Evolutionary conservation across 345 rosid species (phyloP).

Genomic region (Firmiana major): DNA sequence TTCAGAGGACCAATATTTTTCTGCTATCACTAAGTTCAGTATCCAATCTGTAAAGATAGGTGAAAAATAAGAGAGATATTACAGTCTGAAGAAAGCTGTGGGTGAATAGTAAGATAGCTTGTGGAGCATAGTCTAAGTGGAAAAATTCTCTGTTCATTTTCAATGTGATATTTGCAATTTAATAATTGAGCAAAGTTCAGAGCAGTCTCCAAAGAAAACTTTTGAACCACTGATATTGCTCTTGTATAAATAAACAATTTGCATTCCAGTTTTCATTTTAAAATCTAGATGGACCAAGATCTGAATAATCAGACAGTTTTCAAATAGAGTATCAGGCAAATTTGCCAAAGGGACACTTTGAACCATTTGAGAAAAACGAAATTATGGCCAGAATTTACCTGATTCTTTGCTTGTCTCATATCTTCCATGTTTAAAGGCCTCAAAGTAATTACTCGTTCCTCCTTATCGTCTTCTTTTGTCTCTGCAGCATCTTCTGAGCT

Average conservation of each 20-base stretch:
- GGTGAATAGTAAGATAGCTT: background rate
- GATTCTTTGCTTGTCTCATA: constrained; percentile 87
- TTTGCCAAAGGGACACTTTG: background rate
- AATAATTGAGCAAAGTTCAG: background rate
- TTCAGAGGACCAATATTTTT: background rate
- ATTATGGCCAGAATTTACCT: constrained; percentile 37
- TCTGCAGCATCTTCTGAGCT: constrained; percentile 42
- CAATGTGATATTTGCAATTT: background rate
- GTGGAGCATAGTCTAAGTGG: background rate
- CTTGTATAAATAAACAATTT: background rate
- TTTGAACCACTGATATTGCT: background rate
- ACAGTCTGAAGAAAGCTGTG: background rate
- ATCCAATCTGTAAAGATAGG: background rate
- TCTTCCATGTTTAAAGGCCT: constrained; percentile 91
- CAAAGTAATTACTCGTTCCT: constrained; percentile 52
- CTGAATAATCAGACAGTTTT: background rate
- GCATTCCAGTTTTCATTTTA: background rate
- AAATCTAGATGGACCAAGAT: background rate
- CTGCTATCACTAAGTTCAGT: background rate
- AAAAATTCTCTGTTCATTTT: background rate
- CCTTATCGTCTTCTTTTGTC: constrained; percentile 47
- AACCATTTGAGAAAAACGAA: background rate
- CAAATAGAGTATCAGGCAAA: background rate
- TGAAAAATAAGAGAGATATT: background rate
- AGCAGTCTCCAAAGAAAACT: background rate